A percentile compares a stretch with the other conserved stretches of the same genome.
Conservation (phyloP, 2,329 filamentous ascomycete species). For the Curvularia sp. region DNA sequence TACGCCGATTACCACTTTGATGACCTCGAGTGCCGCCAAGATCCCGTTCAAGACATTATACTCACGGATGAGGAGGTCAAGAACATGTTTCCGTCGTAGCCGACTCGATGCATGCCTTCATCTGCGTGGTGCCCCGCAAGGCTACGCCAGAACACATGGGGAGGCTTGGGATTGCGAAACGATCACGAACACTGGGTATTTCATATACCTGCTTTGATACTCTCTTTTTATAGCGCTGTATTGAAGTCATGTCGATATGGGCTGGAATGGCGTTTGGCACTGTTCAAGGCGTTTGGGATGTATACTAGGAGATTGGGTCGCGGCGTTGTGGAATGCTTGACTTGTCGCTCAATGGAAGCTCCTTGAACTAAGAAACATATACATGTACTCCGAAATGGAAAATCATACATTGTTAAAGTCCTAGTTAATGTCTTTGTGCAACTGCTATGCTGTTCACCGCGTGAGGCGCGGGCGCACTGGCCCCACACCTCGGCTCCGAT, state of each 20-base stretch:
- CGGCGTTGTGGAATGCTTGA: not conserved
- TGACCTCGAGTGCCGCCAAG: constrained; percentile 76
- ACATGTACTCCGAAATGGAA: not conserved
- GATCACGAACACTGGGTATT: not conserved
- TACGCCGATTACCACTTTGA: constrained; percentile 75
- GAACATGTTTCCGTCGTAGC: constrained; percentile 43
- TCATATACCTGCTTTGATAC: not conserved
- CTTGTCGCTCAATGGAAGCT: not conserved
- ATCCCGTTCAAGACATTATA: constrained; percentile 79
- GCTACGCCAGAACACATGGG: not conserved
- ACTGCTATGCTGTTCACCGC: not conserved
- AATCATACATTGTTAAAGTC: not conserved
- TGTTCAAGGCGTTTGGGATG: constrained; percentile 6
- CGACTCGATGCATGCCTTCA: not conserved
- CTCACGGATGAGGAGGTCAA: constrained; percentile 75
- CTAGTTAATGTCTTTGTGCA: not conserved
- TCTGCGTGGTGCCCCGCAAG: not conserved
- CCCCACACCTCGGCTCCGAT: constrained; percentile 24
- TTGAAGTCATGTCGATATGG: not conserved
- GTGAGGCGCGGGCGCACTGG: not conserved
- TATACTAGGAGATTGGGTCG: constrained; percentile 3
- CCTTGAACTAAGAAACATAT: not conserved
- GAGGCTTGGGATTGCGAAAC: not conserved
- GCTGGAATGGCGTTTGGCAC: constrained; percentile 6
- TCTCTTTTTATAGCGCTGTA: not conserved